These are phyloP conservation scores for Lachnellula suecica DNA, from an alignment of 2,329 filamentous ascomycete genomes.

Conservation along the genomic window DNA sequence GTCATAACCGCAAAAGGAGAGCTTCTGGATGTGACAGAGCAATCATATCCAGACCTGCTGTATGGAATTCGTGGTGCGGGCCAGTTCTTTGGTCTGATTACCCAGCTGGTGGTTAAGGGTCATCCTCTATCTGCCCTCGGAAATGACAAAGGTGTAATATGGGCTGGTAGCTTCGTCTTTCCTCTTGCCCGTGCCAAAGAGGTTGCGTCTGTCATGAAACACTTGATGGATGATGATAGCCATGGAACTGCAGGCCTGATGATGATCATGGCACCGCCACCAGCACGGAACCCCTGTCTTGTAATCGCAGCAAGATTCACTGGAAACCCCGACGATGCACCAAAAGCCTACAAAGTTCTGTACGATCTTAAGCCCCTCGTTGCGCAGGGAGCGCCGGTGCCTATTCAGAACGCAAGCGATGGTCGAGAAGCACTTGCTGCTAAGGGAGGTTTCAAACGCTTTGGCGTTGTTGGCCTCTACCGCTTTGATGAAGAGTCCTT, in stretches of 20 bases:
- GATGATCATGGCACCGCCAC: constrained; percentile 8
- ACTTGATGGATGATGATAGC: constrained; percentile 3
- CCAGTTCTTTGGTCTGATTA: constrained; percentile 34
- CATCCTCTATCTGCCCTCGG: constrained; percentile 17
- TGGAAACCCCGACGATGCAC: constrained; percentile 1
- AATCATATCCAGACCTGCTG: constrained; percentile 24
- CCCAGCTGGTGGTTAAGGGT: constrained; percentile 27
- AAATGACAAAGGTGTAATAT: constrained; percentile 19
- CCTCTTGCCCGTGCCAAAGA: constrained; percentile 26
- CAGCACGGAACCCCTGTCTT: constrained; percentile 2
- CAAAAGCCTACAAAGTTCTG: not conserved
- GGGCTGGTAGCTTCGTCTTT: constrained; percentile 32
- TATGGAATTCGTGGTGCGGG: constrained; percentile 32
- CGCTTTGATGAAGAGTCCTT: constrained; percentile 6
- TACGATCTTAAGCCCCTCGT: constrained; percentile 1
- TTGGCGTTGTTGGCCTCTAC: constrained; percentile 6
- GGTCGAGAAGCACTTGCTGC: constrained; percentile 4
- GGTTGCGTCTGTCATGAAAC: constrained; percentile 26
- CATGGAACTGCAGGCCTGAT: constrained; percentile 7
- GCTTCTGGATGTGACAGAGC: constrained; percentile 21
- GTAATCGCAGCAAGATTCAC: constrained; percentile 6
- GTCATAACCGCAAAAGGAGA: constrained; percentile 29
- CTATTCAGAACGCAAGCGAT: constrained; percentile 6
- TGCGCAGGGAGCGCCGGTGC: not conserved
- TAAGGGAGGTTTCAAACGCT: constrained; percentile 8